Evolutionary conservation across 2,329 filamentous ascomycete species (phyloP).

Genomic region (Mariannaea sp.): DNA sequence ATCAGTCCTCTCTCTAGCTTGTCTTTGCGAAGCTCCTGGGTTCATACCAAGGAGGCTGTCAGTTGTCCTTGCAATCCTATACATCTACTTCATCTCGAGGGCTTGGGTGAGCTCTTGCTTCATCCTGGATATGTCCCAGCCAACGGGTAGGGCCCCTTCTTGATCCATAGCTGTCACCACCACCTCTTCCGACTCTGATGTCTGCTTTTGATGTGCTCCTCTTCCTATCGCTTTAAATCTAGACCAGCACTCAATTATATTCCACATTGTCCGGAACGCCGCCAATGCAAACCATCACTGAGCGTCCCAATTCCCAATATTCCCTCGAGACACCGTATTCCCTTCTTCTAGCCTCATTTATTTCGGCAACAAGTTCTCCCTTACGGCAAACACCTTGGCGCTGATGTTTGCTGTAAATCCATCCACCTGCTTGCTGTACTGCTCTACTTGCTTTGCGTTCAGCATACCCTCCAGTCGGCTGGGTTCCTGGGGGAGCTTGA

Average conservation of each 20-base stretch:
- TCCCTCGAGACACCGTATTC: constrained; percentile 36
- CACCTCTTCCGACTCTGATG: constrained; percentile 28
- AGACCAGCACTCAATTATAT: constrained; percentile 46
- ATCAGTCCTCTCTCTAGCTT: constrained; percentile 3
- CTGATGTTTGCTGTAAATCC: constrained; percentile 90
- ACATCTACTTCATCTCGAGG: constrained; percentile 11
- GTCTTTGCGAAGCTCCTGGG: neutral
- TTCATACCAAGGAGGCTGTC: constrained; percentile 9
- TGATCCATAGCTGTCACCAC: constrained; percentile 15
- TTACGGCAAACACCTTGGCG: constrained; percentile 97
- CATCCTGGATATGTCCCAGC: constrained; percentile 8
- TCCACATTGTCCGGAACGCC: constrained; percentile 49
- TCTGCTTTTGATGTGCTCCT: constrained; percentile 37
- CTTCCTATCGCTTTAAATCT: constrained; percentile 42
- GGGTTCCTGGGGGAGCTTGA: constrained; percentile 96
- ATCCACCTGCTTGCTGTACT: constrained; percentile 97
- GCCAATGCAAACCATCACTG: constrained; percentile 47
- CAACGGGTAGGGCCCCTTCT: neutral
- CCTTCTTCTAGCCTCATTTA: constrained; percentile 33
- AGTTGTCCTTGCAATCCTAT: constrained; percentile 3
- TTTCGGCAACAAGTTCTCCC: constrained; percentile 69
- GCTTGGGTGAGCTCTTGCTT: constrained; percentile 18
- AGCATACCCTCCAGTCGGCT: constrained; percentile 92
- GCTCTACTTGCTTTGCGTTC: constrained; percentile 94
- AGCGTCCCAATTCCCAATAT: constrained; percentile 38